Conservation (phyloP, 2,329 filamentous ascomycete genomes). For the Fusarium sterilihyphosum region DNA sequence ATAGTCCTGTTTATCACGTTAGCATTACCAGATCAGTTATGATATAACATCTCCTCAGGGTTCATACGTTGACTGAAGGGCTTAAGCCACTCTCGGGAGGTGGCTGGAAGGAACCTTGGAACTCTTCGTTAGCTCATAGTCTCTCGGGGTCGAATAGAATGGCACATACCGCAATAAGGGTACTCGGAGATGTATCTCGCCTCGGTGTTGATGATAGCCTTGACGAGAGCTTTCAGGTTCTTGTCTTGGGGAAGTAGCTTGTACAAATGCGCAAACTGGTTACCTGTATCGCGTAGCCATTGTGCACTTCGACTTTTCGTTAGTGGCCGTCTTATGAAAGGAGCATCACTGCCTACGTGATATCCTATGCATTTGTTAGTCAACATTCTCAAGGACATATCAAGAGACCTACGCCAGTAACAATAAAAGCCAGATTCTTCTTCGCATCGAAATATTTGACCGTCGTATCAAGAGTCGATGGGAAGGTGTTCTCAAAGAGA, state of each 20-base stretch:
- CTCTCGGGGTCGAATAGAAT: accelerated
- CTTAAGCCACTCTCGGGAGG: slow-evolving; percentile 13
- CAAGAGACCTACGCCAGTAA: slow-evolving; percentile 6
- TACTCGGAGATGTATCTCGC: slow-evolving; percentile 18
- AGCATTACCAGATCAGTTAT: neutral
- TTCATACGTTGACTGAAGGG: slow-evolving; percentile 10
- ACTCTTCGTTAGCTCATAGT: neutral
- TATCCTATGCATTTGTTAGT: neutral
- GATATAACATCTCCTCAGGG: neutral
- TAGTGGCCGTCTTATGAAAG: neutral
- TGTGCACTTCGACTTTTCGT: neutral
- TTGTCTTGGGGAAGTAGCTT: slow-evolving; percentile 13
- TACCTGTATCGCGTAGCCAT: slow-evolving; percentile 18
- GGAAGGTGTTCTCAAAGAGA: slow-evolving; percentile 23
- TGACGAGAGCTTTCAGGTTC: slow-evolving; percentile 8
- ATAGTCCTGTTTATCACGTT: neutral
- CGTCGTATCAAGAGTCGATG: slow-evolving; percentile 14
- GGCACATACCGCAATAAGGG: slow-evolving; percentile 11
- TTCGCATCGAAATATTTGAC: slow-evolving; percentile 19
- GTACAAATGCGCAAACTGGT: slow-evolving; percentile 24
- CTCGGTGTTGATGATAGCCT: slow-evolving; percentile 25
- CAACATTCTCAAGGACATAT: accelerated
- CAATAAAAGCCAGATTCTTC: slow-evolving; percentile 15
- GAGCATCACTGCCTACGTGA: neutral
- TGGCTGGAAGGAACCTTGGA: slow-evolving; percentile 12